Evolutionary conservation across 2,329 filamentous ascomycete genomes (phyloP), one percentile per base, ranked within the genome.

Genomic region (Colletotrichum sp.): DNA sequence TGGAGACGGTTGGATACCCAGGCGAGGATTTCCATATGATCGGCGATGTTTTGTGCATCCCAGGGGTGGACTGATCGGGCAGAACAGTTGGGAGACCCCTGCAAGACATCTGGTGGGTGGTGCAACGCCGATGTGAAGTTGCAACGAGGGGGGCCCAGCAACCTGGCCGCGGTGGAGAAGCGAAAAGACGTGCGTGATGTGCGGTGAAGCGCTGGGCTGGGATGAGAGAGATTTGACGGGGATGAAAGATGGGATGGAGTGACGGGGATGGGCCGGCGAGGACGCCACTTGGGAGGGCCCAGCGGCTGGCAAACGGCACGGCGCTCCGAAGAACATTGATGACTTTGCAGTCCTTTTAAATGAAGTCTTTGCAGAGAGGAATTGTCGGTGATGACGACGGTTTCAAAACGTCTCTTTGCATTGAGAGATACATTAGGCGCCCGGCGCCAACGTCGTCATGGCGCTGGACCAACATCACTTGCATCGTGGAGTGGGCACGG

Each of bases 1-100:
- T 64, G 52, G 67, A 64, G 21, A 63, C 24, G 32, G 34, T 34
- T 64, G 67, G 59, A 12, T 24, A 24, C 28, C 49, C 71, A 64
- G 55, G 71, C 59, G 71, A 73, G 68, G 72, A 72, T 72, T 72
- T 36, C 52, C 72, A 71, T 55, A 52, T 49, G 72, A 75, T 75
- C 72, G 67, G 28, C 72, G 12, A 44, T 39, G 60, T 55, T 75
- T 62, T 68, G 39, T 65, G 57, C 32, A n/a, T 30, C 28, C 16
- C 59, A 39, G 26, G 32, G 28, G 57, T 32, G 64, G n/a, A 66
- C 21, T 49, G 70, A 73, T 76, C 73, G 57, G 64, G 69, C 59
- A n/a, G 49, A 69, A 39, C 30, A 59, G 59, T 49, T 24, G 73
- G 55, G 69, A 63, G 44, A 39, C 39, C 69, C 69, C 55, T 63